Percentiles rank a stretch among this genome's conserved stretches.
Conservation (phyloP, 306 rosid genomes). For the Quercus wislizeni region DNA sequence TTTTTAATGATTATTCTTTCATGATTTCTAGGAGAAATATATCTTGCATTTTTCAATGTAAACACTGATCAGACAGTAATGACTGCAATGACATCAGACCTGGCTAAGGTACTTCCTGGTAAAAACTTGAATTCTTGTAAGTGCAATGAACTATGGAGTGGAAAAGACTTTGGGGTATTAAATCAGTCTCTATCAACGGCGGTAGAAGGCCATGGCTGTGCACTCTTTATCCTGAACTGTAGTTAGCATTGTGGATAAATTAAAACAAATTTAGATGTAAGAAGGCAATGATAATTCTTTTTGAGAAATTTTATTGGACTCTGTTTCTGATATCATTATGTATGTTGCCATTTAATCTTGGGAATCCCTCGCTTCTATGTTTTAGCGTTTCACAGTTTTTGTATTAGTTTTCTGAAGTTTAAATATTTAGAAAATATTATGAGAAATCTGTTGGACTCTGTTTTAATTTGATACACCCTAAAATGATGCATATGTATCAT, state of each 20-base stretch:
- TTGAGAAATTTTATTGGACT: no score
- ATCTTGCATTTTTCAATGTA: conserved; percentile 73
- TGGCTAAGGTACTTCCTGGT: conserved; percentile 43
- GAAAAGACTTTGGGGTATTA: conserved; percentile 35
- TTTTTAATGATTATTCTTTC: background rate
- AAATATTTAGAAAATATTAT: background rate
- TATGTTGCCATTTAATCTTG: background rate
- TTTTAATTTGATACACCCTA: no score
- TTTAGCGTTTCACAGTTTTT: background rate
- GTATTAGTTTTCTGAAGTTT: background rate
- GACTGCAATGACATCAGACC: conserved; percentile 41
- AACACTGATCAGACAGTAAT: conserved; percentile 34
- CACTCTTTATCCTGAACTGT: conserved; percentile 55
- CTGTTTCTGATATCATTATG: background rate
- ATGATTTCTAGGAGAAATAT: conserved; percentile 53
- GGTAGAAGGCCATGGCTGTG: conserved; percentile 58
- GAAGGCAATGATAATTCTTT: no score
- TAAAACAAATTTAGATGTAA: background rate
- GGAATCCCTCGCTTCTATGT: background rate
- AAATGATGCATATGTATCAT: background rate
- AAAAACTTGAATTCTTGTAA: conserved; percentile 36
- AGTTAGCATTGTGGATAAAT: conserved; percentile 1
- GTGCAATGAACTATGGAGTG: conserved; percentile 67
- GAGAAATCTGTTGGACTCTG: background rate
- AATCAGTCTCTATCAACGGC: conserved; percentile 31